Base-by-base conservation (phyloP, 768 basidiomycete species). In the Lanmaoa rubissima region DNA sequence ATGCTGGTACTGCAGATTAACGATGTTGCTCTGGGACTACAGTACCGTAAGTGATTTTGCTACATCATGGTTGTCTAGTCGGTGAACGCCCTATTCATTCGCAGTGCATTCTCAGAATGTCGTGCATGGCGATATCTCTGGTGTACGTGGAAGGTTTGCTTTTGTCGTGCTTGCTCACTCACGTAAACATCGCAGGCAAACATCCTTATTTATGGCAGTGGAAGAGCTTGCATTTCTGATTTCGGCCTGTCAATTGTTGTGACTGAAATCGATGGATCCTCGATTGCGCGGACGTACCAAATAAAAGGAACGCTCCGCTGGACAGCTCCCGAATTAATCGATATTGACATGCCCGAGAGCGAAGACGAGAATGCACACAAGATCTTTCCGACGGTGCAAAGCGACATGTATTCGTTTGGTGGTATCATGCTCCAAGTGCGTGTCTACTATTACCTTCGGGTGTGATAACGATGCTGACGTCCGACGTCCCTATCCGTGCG, bases 171-270 rank as follows among this genome's bases (percentile, higher is more conserved):
- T 32, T 41, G 1, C 10, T 9, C 1, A 14, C 44, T 50, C 6
- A 55, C 28, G 12, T 41, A 4, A 24, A 10, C 1, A 17, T 32
- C 19, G 5, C 39, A 71, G 79, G 73, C 78, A 0, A 82, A 82
- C 48, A 68, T 82, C 45, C 74, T 82, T 6, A 71, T 82, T 35
- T 66, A 77, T 53, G 69, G 68, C 42, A 65, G 75, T 17, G 74
- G 75, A 21, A 74, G 74, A 32, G 79, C 75, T 1, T 74, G 74
- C 28, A 63, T 82, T 8, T 72, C 73, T 32, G 79, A 82, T 55
- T 80, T 82, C 51, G 79, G 80, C 4, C 61, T 82, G 3, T 81
- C 79, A 2, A 73, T 66, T 24, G 66, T 81, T 49, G 59, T 71
- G 35, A 67, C 66, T 1, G 73, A 77, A 36, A 61, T 77, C 31